Evolutionary conservation across 495 filamentous ascomycete species (phyloP).

Genomic region (Hypomontagnella submonticulosa): DNA sequence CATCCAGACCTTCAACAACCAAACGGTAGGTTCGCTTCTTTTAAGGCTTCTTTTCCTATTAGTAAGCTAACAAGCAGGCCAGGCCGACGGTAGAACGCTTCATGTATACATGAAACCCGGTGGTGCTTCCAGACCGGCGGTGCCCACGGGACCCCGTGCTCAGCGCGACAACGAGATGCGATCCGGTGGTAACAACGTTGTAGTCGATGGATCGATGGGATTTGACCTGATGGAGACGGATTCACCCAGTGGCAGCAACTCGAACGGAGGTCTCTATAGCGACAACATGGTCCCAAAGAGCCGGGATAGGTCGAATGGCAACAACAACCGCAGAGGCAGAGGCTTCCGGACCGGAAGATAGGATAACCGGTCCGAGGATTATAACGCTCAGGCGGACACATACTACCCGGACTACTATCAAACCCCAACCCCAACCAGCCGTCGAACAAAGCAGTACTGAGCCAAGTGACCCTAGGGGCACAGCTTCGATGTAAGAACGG

Average conservation of each 20-base stretch:
- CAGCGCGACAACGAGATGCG: conserved; percentile 55
- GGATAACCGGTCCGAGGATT: conserved; percentile 3
- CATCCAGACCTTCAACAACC: conserved; percentile 85
- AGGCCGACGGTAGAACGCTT: conserved; percentile 89
- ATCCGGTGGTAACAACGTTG: conserved; percentile 52
- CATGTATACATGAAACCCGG: conserved; percentile 75
- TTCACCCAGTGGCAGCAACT: conserved; percentile 28
- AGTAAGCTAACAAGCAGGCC: conserved; percentile 16
- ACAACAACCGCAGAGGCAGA: conserved; percentile 49
- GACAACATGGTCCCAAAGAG: conserved; percentile 48
- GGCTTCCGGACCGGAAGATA: conserved; percentile 44
- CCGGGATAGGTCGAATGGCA: conserved; percentile 24
- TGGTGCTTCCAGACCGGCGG: conserved; percentile 44
- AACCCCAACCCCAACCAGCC: too few species aligned
- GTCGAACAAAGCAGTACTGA: too few species aligned
- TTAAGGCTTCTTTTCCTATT: not conserved
- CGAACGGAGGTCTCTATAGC: conserved; percentile 56
- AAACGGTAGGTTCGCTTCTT: conserved; percentile 68
- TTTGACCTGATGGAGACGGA: conserved; percentile 68
- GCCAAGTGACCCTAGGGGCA: too few species aligned
- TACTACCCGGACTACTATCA: not conserved
- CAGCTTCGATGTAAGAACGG: too few species aligned
- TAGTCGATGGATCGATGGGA: conserved; percentile 71
- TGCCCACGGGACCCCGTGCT: conserved; percentile 47
- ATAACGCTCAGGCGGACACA: not conserved